A percentile compares a stretch with the other conserved stretches of the same genome.
phyloP scores from a whole-genome alignment of 108 stramenopile species.

The Nitzschia sp. region DNA sequence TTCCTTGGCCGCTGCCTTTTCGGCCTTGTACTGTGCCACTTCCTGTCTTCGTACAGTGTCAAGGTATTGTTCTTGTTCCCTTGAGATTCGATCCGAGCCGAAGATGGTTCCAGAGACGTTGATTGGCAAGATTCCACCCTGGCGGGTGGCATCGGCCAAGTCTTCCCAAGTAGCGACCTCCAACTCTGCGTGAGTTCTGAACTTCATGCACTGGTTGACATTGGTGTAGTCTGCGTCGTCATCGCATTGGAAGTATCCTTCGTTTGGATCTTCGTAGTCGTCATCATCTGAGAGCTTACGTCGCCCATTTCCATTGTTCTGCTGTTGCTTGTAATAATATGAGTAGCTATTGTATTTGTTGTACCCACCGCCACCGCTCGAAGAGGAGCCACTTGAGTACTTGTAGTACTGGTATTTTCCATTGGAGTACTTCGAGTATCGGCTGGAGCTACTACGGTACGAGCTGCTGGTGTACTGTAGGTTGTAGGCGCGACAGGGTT shows the following conservation, averaged over 20 bases:
- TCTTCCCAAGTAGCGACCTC: slow-evolving; percentile 45
- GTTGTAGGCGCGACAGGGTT: slow-evolving; percentile 59
- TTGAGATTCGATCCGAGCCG: slow-evolving; percentile 27
- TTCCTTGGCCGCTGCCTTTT: slow-evolving; percentile 11
- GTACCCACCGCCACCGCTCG: not conserved
- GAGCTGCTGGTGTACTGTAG: slow-evolving; percentile 15
- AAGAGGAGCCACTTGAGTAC: not conserved
- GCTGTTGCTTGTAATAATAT: slow-evolving; percentile 8
- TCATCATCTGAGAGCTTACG: slow-evolving; percentile 21
- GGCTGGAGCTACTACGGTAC: not conserved
- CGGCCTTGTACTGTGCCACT: slow-evolving; percentile 20
- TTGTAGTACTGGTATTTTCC: slow-evolving; percentile 15
- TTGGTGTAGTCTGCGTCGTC: slow-evolving; percentile 64
- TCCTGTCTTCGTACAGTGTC: slow-evolving; percentile 23
- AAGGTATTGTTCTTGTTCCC: slow-evolving; percentile 30
- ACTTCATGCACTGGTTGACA: slow-evolving; percentile 70
- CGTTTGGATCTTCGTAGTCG: slow-evolving; percentile 27
- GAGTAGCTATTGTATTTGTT: slow-evolving; percentile 17
- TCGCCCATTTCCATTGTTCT: slow-evolving; percentile 2
- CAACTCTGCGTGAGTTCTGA: slow-evolving; percentile 44
- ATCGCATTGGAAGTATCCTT: slow-evolving; percentile 51
- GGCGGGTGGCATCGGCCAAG: slow-evolving; percentile 43
- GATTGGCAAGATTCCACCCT: slow-evolving; percentile 44
- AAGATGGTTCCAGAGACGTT: slow-evolving; percentile 33
- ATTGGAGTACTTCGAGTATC: slow-evolving; percentile 13